Evolutionary conservation across 352 stramenopile genomes (phyloP), one percentile per base, ranked within the genome.

Genomic region (Phytophthora lateralis): DNA sequence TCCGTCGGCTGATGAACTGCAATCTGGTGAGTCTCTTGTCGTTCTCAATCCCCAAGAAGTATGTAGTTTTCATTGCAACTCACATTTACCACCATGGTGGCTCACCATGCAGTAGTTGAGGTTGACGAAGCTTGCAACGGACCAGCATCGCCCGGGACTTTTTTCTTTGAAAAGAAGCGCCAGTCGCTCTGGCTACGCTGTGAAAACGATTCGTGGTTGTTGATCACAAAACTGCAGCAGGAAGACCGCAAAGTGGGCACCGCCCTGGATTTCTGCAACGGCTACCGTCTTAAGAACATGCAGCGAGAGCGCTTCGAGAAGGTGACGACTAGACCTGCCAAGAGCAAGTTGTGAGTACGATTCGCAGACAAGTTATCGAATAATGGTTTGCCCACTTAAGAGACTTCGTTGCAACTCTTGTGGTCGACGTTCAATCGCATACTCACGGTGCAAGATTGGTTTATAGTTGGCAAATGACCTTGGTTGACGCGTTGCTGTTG

Each of bases 221-320:
- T 91, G 10, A 65, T 95, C 30, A 77, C 75, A n/a, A 85, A 84
- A 21, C 57, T 95, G 29, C 84, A 93, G 42, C 75, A 82, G 29
- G 76, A 77, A 1, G 80, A 91, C 52, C 73, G 80, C 29, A 90
- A 89, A 41, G 53, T 92, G 32, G 80, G 80, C 26, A 43, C 49
- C 0, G 82, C 84, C 0, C 46, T 90, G 27, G 86, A 95, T 46
- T 95, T 95, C 49, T 87, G 83, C 60, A 95, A 95, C 51, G 82
- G 84, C 14, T 78, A 88, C 43, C 84, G 82, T 1, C 71, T 95
- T 35, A 89, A 93, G 54, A 82, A 84, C 42, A 61, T 72, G 39
- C 74, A 88, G 21, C 62, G 66, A 10, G 66, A 85, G 53, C 58
- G 55, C 9, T 92, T 92, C 26, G 63, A 78, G 21, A 34, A 56